Percentiles rank a stretch among this genome's conserved stretches.
Evolutionary conservation across 2,329 filamentous ascomycete genomes (phyloP).

Genomic region (Fusarium hainanense): DNA sequence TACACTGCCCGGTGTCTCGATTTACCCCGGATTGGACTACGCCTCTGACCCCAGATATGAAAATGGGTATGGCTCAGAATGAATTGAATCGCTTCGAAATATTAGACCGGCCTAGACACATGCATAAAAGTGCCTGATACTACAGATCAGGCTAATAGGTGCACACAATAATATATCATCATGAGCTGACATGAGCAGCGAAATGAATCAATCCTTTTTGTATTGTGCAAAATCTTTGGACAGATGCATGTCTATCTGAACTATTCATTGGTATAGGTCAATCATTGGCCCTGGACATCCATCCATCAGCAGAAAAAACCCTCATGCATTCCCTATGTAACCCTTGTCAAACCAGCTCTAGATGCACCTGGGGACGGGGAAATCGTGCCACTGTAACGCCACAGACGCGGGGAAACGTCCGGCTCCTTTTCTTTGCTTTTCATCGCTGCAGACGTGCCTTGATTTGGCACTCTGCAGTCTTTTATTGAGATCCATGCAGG

Average conservation of each 20-base stretch:
- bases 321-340: conserved; percentile 8
- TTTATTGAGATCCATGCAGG: conserved; percentile 6
- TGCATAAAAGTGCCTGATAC: conserved; percentile 13
- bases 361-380: conserved; percentile 36
- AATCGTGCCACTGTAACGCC: conserved; percentile 48
- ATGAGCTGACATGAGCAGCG: conserved; percentile 40
- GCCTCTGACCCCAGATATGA: conserved; percentile 27
- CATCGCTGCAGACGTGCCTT: conserved; percentile 30
- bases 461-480: conserved; percentile 25
- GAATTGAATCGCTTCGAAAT: conserved; percentile 27
- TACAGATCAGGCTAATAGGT: conserved; percentile 27
- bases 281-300: conserved; percentile 5
- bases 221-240: conserved; percentile 20
- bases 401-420: conserved; percentile 31
- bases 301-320: conserved; percentile 15
- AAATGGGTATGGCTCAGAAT: conserved; percentile 25
- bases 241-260: conserved; percentile 19
- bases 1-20: conserved; percentile 27
- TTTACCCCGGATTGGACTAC: conserved; percentile 24
- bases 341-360: conserved; percentile 31
- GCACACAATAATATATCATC: conserved; percentile 32
- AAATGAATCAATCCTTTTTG: conserved; percentile 36
- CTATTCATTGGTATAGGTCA: conserved; percentile 24
- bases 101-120: conserved; percentile 13
- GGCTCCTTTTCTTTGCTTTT: conserved; percentile 22